Base-by-base conservation (phyloP, 2,329 filamentous ascomycete genomes). In the Mycosphaerelloides madeirae region DNA sequence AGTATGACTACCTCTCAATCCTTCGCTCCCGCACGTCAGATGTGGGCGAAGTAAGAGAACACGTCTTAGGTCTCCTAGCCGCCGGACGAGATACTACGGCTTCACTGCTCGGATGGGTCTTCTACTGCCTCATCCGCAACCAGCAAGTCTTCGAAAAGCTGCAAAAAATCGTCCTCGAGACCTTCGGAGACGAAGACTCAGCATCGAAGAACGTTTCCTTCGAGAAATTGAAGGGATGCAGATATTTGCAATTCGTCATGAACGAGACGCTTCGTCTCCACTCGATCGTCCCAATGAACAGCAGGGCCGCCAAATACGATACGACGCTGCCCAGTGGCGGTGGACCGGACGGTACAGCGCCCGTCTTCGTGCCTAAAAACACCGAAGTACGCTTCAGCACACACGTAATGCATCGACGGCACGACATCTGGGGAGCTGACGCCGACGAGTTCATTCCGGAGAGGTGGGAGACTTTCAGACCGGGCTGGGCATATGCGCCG, bases 241-340 rank as follows among this genome's bases (percentile, higher is more conserved):
- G 54, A 3, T 61, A 60, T 37, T 54, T 67, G 0, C 60, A 81
- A 65, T 72, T 83, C 59, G 72, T 85, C 44, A 74, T 93, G 58
- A 84, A 85, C 67, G 87, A 62, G 41, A 68, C 74, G 2, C 69
- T 81, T 4, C 75, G 77, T 8, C 59, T 77, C 3, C 71, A 76
- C 53, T 76, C 77, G 4, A 66, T 74, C 13, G 75, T 80, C 9
- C 76, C 77, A 3, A 54, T 68, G 25, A 81, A 81, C 58, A 65
- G 64, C n/a, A 71, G 79, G 44, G 54, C 60, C 18, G 74, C 77
- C 2, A 61, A 66, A 8, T 62, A 63, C 29, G 73, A 78, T 57
- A 77, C 75, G 3, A 63, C 71, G 1, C 64, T 80, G 0, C 77
- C 77, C 20, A 58, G 69, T 25, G 68, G 74, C 46, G 70, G 76